Conservation (phyloP, 306 rosid genomes). For the Albizia julibrissin region DNA sequence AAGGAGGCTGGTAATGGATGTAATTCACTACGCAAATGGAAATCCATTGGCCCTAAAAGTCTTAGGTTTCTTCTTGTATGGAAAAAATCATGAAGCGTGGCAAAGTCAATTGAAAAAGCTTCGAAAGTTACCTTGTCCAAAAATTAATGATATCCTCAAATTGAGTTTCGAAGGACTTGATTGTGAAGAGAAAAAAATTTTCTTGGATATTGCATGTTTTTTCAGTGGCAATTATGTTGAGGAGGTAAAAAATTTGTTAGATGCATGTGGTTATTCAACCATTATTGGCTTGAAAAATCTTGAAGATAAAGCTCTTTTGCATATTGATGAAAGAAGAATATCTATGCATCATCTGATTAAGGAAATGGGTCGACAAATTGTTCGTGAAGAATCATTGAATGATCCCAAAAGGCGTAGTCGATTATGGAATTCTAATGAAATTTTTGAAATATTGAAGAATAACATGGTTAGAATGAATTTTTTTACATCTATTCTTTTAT, state of each 20-base stretch:
- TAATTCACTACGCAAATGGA: neutral
- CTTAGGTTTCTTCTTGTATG: neutral
- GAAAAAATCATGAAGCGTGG: conserved; percentile 2
- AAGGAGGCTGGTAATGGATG: neutral
- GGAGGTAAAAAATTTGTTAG: neutral
- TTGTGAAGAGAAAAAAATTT: neutral
- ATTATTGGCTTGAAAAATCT: neutral
- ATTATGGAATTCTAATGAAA: neutral
- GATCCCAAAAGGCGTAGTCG: neutral
- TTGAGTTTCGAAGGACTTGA: neutral
- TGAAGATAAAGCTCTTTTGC: conserved; percentile 9
- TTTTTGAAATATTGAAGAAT: neutral
- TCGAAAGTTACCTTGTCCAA: neutral
- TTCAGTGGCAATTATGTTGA: neutral
- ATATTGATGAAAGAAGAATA: neutral
- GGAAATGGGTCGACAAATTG: neutral
- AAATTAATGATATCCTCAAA: neutral
- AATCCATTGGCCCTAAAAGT: neutral
- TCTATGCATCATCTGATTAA: neutral
- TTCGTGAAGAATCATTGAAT: neutral
- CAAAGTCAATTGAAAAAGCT: neutral
- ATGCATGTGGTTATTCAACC: neutral
- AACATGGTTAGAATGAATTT: neutral
- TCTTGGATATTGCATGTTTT: neutral
- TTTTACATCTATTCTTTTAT: too few relatives aligned